Percentiles rank a stretch among this genome's conserved stretches.
These are phyloP conservation scores for Mrakiaceae sp. DNA, from an alignment of 1,284 basidiomycete species.

Conservation along the genomic window DNA sequence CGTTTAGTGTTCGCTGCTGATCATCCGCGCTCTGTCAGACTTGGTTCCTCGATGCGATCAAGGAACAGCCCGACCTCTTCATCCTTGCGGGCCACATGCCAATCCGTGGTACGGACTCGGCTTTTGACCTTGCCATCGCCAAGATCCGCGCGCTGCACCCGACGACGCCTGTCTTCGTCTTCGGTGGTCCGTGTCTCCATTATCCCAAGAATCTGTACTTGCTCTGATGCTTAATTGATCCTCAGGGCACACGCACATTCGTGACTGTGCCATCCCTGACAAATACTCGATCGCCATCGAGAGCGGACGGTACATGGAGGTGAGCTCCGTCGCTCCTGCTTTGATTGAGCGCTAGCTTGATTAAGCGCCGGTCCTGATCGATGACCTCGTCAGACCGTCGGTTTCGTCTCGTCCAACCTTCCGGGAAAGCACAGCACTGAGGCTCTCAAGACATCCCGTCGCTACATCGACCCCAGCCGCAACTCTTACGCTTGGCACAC, in stretches of 20 bases:
- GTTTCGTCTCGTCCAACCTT: constrained; percentile 20
- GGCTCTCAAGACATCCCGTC: constrained; percentile 31
- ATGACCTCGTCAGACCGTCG: too few species aligned
- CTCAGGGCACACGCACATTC: constrained; percentile 19
- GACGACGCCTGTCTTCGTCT: constrained; percentile 60
- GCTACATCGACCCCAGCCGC: constrained; percentile 40
- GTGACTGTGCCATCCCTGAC: constrained; percentile 53
- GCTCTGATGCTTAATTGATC: constrained; percentile 30
- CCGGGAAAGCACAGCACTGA: constrained; percentile 21
- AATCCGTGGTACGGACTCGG: constrained; percentile 26
- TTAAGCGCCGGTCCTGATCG: too few species aligned
- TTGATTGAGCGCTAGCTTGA: too few species aligned
- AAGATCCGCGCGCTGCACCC: constrained; percentile 62
- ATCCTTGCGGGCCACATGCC: constrained; percentile 30
- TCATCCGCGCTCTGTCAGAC: constrained; percentile 2
- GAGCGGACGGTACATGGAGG: constrained; percentile 74
- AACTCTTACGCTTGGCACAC: constrained; percentile 32
- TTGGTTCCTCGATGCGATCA: constrained; percentile 59
- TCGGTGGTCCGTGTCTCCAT: constrained; percentile 43
- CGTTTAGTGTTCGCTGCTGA: too few species aligned
- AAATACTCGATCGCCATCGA: constrained; percentile 42
- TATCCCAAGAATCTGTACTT: constrained; percentile 17
- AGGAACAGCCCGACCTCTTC: constrained; percentile 70
- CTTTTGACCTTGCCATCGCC: constrained; percentile 59
- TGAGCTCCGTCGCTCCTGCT: too few species aligned